These are phyloP conservation scores for Aspergillus viridinutans DNA, from an alignment of 2,329 filamentous ascomycete species.

Conservation along the genomic window DNA sequence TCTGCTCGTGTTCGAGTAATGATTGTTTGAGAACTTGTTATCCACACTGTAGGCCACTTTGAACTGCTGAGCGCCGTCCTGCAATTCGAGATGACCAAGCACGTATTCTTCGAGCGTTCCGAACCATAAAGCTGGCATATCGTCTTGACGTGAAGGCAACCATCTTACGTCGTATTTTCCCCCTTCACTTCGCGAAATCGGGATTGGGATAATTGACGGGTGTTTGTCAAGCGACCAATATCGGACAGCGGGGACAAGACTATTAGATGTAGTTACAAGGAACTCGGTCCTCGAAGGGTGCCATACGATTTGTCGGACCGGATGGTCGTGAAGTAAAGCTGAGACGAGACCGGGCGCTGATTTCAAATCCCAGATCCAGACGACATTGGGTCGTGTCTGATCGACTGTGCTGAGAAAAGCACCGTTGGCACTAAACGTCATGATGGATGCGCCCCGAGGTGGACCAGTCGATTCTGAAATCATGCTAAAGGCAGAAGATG, in stretches of 20 bases:
- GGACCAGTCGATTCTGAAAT: conserved; percentile 26
- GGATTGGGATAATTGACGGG: conserved; percentile 29
- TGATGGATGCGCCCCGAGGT: conserved; percentile 33
- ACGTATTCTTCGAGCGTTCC: conserved; percentile 32
- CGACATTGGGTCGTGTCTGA: conserved; percentile 39
- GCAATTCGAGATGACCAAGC: conserved; percentile 27
- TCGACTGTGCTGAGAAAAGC: conserved; percentile 37
- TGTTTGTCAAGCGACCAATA: conserved; percentile 29
- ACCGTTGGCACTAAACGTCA: conserved; percentile 39
- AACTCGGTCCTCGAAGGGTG: conserved; percentile 34
- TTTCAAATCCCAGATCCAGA: conserved; percentile 44
- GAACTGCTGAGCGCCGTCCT: conserved; percentile 22
- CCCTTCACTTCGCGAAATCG: conserved; percentile 28
- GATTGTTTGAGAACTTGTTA: conserved; percentile 15
- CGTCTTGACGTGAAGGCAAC: conserved; percentile 19
- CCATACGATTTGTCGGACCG: conserved; percentile 39
- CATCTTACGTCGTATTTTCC: conserved; percentile 35
- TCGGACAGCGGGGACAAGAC: conserved; percentile 27
- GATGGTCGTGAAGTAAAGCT: conserved; percentile 40
- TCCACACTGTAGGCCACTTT: conserved; percentile 26
- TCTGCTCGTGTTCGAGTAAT: conserved; percentile 16
- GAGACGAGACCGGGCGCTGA: conserved; percentile 26
- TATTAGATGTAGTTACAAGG: conserved; percentile 37
- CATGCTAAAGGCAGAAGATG: conserved; percentile 33
- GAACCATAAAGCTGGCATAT: conserved; percentile 32